Evolutionary conservation across 2,329 filamentous ascomycete genomes (phyloP).

Genomic region (Scedosporium minutisporum): DNA sequence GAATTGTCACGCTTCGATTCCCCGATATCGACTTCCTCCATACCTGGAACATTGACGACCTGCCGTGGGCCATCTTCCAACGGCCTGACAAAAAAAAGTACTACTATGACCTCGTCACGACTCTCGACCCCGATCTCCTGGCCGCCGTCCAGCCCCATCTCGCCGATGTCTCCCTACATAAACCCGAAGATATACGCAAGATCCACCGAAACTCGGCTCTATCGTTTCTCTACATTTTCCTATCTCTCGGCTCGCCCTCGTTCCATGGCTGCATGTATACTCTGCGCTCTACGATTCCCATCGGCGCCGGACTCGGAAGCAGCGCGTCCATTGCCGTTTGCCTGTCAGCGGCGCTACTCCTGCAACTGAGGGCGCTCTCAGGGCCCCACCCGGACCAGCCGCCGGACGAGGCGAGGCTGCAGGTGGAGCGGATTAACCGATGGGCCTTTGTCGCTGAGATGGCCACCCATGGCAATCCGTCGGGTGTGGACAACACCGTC

Average conservation of each 20-base stretch:
- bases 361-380: conserved; percentile 80
- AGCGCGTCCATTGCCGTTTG: conserved; percentile 93
- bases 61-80: conserved; percentile 80
- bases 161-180: conserved; percentile 54
- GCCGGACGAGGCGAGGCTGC: conserved; percentile 72
- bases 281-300: conserved; percentile 85
- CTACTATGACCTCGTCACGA: conserved; percentile 83
- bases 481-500: conserved; percentile 94
- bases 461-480: conserved; percentile 95
- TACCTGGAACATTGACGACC: conserved; percentile 85
- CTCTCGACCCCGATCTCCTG: conserved; percentile 73
- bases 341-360: conserved; percentile 69
- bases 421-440: conserved; percentile 90
- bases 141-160: conserved; percentile 74
- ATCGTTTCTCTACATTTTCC: conserved; percentile 85
- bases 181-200: conserved; percentile 64
- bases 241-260: conserved; percentile 71
- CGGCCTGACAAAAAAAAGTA: conserved; percentile 80
- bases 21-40: conserved; percentile 84
- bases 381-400: conserved; percentile 91
- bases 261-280: conserved; percentile 82
- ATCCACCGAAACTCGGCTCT: conserved; percentile 74
- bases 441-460: conserved; percentile 98
- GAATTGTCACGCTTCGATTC: conserved; percentile 80
- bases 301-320: conserved; percentile 82